Evolutionary conservation across 2,329 filamentous ascomycete genomes (phyloP), one percentile per base, ranked within the genome.

Genomic region (Ophiostoma fasciatum): DNA sequence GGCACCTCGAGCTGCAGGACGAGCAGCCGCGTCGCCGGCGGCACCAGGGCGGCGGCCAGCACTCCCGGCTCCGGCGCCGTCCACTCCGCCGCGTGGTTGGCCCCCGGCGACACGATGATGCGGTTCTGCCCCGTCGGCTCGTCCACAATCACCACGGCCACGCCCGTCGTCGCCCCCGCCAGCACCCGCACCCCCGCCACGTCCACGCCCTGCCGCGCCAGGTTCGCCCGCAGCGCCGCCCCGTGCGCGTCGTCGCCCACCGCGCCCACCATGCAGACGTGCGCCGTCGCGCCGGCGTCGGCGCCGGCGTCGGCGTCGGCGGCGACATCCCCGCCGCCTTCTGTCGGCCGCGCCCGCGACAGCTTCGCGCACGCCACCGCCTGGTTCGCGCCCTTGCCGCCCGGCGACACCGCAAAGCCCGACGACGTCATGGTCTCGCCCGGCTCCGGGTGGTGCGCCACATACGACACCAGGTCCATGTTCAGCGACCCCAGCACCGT

Each of bases 361-460:
- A 92, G 71, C 44, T 88, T 82, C 34, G 78, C 82, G 59, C 80
- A 85, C 18, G 85, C 84, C 38, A 94, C 82, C 41, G 85, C 87
- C 62, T 96, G 88, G 63, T 96, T 96, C 42, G 87, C 85, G 45
- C 88, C 88, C 61, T 98, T 98, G 39, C 90, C 88, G 49, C 88
- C 90, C 21, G 81, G 78, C 29, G 81, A 85, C 25, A 78, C 83
- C 51, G 69, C 69, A 60, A 93, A 93, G 15, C 74, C 75, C 45
- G 64, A 75, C 32, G 83, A 72, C 3, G 82, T 87, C 35, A 96
- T 68, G 3, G 88, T 96, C 60, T 98, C 88, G 46, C 88, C 90
- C 1, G 80, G 77, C 1, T 68, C 62, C 1, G 90, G 88, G 44
- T 94, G 74, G 44, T 88, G 82, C 5, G 82, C 66, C 23, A 90